Evolutionary conservation across 1,284 basidiomycete species (phyloP).

Genomic region (Ustilago nuda): DNA sequence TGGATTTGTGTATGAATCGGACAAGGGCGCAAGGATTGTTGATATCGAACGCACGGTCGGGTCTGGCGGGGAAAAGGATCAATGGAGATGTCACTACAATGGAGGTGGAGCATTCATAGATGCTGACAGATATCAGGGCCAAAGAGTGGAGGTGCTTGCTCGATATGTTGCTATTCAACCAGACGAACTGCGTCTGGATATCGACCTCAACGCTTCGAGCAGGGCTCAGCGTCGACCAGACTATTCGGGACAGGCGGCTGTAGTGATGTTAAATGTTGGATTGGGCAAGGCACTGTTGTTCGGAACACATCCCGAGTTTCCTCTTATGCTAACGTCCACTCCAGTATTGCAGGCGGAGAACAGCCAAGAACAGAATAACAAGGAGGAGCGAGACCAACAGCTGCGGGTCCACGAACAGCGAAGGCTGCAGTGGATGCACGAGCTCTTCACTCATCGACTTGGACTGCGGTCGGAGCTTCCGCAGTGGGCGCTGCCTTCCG

Average conservation of each 20-base stretch:
- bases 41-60: constrained; percentile 53
- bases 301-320: constrained; percentile 77
- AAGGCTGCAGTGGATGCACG: constrained; percentile 34
- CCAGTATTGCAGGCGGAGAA: constrained; percentile 43
- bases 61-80: neutral
- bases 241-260: constrained; percentile 71
- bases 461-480: constrained; percentile 44
- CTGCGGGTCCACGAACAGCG: constrained; percentile 36
- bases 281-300: constrained; percentile 76
- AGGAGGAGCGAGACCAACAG: constrained; percentile 22
- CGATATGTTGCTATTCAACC: constrained; percentile 67
- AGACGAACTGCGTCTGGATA: constrained; percentile 34
- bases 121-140: constrained; percentile 47
- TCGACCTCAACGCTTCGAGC: constrained; percentile 23
- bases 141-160: constrained; percentile 70
- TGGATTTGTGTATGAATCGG: constrained; percentile 73
- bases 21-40: constrained; percentile 71
- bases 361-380: constrained; percentile 17
- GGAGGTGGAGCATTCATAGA: constrained; percentile 73
- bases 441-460: constrained; percentile 26
- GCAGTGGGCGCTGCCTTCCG: constrained; percentile 21
- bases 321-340: constrained; percentile 69
- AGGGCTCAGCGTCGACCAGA: constrained; percentile 7
- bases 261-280: constrained; percentile 73
- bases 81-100: constrained; percentile 72